Conservation (phyloP, 2,329 filamentous ascomycete genomes). For the Penicillium psychrosexuale region DNA sequence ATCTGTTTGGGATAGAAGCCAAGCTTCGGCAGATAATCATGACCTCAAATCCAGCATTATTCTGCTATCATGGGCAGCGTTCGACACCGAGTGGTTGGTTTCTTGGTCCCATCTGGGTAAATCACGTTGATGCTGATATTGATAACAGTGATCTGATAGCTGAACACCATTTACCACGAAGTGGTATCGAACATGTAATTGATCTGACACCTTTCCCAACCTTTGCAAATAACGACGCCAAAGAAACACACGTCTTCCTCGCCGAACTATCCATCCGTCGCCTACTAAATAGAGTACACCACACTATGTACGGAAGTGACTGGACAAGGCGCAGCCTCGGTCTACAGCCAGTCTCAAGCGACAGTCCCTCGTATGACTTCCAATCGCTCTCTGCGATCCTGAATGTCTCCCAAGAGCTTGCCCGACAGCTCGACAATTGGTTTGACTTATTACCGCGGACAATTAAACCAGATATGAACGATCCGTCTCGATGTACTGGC, state of each 20-base stretch:
- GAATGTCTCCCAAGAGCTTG: slow-evolving; percentile 4
- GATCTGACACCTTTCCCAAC: slow-evolving; percentile 5
- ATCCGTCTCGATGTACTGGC: slow-evolving; percentile 4
- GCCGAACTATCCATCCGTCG: slow-evolving; percentile 3
- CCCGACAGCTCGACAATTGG: slow-evolving; percentile 3
- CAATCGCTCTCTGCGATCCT: slow-evolving; percentile 5
- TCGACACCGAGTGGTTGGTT: slow-evolving; percentile 6
- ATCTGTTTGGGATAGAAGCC: not conserved
- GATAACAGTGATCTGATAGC: slow-evolving; percentile 1
- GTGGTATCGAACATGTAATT: slow-evolving; percentile 8
- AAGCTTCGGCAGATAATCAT: slow-evolving; percentile 3
- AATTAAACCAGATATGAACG: slow-evolving; percentile 3
- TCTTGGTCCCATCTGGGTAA: too few relatives aligned
- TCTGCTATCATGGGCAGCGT: slow-evolving; percentile 3
- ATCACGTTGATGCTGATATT: not conserved
- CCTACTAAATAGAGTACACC: slow-evolving; percentile 4
- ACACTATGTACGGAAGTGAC: slow-evolving; percentile 6
- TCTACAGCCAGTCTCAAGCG: slow-evolving; percentile 4
- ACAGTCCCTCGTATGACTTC: slow-evolving; percentile 5
- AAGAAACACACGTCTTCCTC: slow-evolving; percentile 7
- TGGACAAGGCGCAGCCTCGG: slow-evolving; percentile 7
- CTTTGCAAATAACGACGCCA: not conserved
- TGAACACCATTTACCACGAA: slow-evolving; percentile 5
- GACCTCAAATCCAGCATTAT: slow-evolving; percentile 4
- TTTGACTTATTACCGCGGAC: not conserved